Percentiles rank a stretch among this genome's conserved stretches.
These are phyloP conservation scores for Quercus lobata DNA, from an alignment of 331 rosid species.

Conservation along the genomic window DNA sequence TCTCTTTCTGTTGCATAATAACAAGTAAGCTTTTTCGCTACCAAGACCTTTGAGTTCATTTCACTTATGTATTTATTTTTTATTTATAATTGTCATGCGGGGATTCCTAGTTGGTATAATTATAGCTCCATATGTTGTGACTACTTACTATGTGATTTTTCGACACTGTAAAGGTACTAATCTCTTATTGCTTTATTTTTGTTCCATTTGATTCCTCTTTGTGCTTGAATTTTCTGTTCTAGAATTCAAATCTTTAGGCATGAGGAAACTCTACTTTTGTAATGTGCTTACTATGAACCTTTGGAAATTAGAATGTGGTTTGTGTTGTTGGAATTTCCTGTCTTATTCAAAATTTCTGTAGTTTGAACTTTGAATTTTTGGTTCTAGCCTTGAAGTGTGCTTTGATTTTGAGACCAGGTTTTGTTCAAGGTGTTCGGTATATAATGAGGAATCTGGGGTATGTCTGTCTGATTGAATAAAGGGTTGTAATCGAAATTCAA, in stretches of 20 bases:
- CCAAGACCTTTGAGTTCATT: background rate
- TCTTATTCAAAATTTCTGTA: background rate
- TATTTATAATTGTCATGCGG: background rate
- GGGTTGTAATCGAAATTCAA: too few species aligned
- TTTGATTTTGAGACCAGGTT: too few species aligned
- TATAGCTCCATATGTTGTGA: background rate
- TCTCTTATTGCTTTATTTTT: background rate
- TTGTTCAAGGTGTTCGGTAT: too few species aligned
- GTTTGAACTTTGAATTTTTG: background rate
- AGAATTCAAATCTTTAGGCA: background rate
- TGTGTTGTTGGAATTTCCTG: too few species aligned
- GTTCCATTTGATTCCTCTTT: background rate
- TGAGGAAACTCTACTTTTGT: background rate
- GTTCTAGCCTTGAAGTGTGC: background rate
- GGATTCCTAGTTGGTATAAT: background rate
- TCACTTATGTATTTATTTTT: constrained; percentile 1
- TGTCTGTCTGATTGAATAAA: too few species aligned
- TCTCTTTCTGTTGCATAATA: constrained; percentile 10
- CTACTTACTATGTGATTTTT: background rate
- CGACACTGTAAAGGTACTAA: background rate
- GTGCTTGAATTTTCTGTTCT: background rate
- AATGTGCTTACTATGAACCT: too few species aligned
- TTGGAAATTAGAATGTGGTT: too few species aligned
- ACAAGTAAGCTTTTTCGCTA: background rate
- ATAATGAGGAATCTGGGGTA: too few species aligned